These are phyloP conservation scores for Fusarium drepaniforme DNA, from an alignment of 2,329 filamentous ascomycete species.

Conservation along the genomic window DNA sequence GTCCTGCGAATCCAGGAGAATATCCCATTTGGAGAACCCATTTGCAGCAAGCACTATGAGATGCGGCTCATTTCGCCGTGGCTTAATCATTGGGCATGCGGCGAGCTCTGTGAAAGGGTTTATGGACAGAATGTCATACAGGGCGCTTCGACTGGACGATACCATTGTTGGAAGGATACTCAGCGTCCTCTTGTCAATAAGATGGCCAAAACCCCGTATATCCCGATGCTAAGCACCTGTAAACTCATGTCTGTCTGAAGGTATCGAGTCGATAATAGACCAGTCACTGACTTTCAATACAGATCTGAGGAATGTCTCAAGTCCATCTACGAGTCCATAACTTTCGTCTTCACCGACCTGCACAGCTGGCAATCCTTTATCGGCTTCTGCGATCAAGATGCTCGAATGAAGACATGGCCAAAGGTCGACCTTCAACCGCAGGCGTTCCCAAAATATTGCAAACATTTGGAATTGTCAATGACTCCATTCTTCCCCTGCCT, in stretches of 20 bases:
- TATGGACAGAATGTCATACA: background rate
- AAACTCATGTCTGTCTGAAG: background rate
- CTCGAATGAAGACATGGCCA: background rate
- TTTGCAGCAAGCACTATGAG: background rate
- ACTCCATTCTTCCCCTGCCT: background rate
- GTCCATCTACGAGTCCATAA: background rate
- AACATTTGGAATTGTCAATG: background rate
- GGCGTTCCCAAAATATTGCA: background rate
- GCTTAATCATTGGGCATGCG: slow-evolving; percentile 10
- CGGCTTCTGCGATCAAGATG: background rate
- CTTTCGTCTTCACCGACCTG: slow-evolving; percentile 1
- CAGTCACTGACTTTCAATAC: background rate
- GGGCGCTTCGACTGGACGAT: background rate
- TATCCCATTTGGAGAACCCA: background rate
- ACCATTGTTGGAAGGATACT: background rate
- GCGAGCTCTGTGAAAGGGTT: background rate
- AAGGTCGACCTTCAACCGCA: background rate
- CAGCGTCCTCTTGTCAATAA: background rate
- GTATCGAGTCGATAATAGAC: background rate
- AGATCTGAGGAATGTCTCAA: slow-evolving; percentile 8
- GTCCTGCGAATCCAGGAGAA: background rate
- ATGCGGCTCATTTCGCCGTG: slow-evolving; percentile 4
- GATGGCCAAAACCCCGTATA: background rate
- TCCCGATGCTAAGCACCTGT: background rate
- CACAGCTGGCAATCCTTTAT: background rate